Evolutionary conservation across 2,329 filamentous ascomycete genomes (phyloP), one percentile per base, ranked within the genome.

Genomic region (Endoconidiophora laricicola): DNA sequence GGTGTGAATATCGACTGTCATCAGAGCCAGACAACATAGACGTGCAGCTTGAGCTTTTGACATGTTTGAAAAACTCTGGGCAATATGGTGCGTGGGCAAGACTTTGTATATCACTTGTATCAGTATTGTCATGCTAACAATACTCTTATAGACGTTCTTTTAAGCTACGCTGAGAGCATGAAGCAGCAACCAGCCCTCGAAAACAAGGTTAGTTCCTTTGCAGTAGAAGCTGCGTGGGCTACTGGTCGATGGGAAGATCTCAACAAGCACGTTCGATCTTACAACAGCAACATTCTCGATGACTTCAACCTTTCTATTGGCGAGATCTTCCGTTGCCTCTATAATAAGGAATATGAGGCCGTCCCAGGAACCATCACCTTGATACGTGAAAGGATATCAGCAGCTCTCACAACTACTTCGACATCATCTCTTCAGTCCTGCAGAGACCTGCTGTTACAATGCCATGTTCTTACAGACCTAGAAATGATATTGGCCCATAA

Each of bases 11-110:
- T 56, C 81, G 88, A 55, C 71, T 96, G 33, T 81, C 83, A 2
- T 80, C 91, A 58, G 74, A 82, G 43, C 88, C 90, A 0, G 71
- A 81, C 48, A 81, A 94, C 60, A 62, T 75, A 16, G 83, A 93
- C 51, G 73, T 84, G 10, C 88, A 95, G 61, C 71, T 85, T 51
- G 84, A 93, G 58, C 72, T 98, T 36, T 69, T 98, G 49, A 83
- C 80, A 26, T 96, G 91, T 58, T 70, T 98, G 7, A 88, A 87
- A 60, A 87, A 95, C 61, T 94, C 88, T n/a, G 91, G 90, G 0
- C 91, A 96, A 61, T 82, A 95, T 65, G 85, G 85, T 88, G 68
- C 63, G 70, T 62, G 16, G 23, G 20, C 16, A 18, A 24, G 16
- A 9, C 6, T 2, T 16, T 3, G 14, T 43, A 20, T 16, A 43